Evolutionary conservation across 352 stramenopile species (phyloP).

Genomic region (Phytophthora hybrid): DNA sequence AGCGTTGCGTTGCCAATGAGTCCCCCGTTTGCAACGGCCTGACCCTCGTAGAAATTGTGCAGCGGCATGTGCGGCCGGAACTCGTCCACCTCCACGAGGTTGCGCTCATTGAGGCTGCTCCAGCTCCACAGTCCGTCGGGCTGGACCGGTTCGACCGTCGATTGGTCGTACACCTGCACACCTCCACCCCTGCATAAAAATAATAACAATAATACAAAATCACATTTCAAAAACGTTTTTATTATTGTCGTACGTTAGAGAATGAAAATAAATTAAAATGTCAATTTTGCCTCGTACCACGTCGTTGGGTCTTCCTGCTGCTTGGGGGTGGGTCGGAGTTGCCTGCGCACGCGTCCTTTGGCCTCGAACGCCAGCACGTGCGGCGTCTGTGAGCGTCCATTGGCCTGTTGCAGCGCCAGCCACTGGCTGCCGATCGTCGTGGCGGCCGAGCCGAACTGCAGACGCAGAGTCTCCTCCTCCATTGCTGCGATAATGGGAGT

Average conservation of each 20-base stretch:
- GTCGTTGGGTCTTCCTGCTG: slow-evolving; percentile 42
- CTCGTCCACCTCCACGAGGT: slow-evolving; percentile 77
- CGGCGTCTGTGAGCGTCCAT: slow-evolving; percentile 48
- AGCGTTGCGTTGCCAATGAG: slow-evolving; percentile 60
- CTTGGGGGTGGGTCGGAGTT: slow-evolving; percentile 25
- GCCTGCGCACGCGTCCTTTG: slow-evolving; percentile 54
- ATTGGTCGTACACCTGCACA: slow-evolving; percentile 77
- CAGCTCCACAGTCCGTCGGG: slow-evolving; percentile 67
- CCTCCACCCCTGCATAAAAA: slow-evolving; percentile 51
- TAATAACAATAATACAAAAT: not conserved
- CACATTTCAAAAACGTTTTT: not conserved
- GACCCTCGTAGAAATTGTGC: slow-evolving; percentile 87
- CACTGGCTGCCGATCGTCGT: slow-evolving; percentile 76
- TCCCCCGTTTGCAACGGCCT: slow-evolving; percentile 55
- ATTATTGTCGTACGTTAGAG: not conserved
- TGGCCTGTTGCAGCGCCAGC: slow-evolving; percentile 53
- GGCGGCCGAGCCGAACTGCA: slow-evolving; percentile 78
- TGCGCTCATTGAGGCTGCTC: slow-evolving; percentile 54
- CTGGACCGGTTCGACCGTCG: slow-evolving; percentile 12
- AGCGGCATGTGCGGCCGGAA: slow-evolving; percentile 81
- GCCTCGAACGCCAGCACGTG: slow-evolving; percentile 79
- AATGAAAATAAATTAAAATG: not conserved
- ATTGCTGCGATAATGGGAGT: slow-evolving; percentile 1
- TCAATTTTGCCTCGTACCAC: slow-evolving; percentile 45
- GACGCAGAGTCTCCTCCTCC: slow-evolving; percentile 63